A percentile compares a stretch with the other conserved stretches of the same genome.
These are phyloP conservation scores for Pseudocercospora macadamiae DNA, from an alignment of 2,329 filamentous ascomycete species.

Conservation along the genomic window DNA sequence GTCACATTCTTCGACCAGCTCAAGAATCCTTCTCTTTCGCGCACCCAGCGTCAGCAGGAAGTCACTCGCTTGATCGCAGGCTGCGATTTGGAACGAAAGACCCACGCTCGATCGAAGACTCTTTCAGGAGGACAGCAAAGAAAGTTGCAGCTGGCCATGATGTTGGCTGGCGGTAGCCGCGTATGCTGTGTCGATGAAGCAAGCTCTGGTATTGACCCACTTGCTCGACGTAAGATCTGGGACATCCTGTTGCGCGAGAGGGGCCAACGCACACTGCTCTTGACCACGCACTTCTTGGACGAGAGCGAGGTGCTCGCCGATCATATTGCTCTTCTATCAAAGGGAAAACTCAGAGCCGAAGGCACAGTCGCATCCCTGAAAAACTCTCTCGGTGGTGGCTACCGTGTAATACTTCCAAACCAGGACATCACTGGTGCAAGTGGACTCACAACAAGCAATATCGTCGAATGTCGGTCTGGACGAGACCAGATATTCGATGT, in stretches of 20 bases:
- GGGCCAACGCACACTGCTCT: slow-evolving; percentile 74
- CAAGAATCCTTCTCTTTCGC: slow-evolving; percentile 52
- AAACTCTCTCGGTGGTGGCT: slow-evolving; percentile 75
- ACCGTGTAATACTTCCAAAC: slow-evolving; percentile 58
- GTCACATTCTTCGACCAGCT: slow-evolving; percentile 80
- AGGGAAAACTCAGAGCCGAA: slow-evolving; percentile 75
- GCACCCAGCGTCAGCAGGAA: slow-evolving; percentile 61
- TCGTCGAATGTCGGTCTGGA: not conserved
- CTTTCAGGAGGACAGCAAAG: slow-evolving; percentile 87
- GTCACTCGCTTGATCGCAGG: slow-evolving; percentile 64
- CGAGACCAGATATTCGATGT: slow-evolving; percentile 12
- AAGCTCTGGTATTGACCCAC: slow-evolving; percentile 79
- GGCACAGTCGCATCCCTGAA: slow-evolving; percentile 85
- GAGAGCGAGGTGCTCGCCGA: slow-evolving; percentile 87
- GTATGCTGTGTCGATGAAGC: slow-evolving; percentile 91
- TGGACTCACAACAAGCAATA: not conserved
- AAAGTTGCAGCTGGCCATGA: slow-evolving; percentile 87
- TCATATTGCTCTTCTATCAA: slow-evolving; percentile 82
- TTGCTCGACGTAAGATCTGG: slow-evolving; percentile 86
- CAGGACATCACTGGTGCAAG: not conserved
- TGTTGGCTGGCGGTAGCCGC: slow-evolving; percentile 80
- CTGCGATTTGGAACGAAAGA: slow-evolving; percentile 74
- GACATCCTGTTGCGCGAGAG: slow-evolving; percentile 84
- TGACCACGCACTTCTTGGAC: slow-evolving; percentile 90
- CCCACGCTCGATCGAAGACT: slow-evolving; percentile 70